Base-by-base conservation (phyloP, 495 filamentous ascomycete genomes). In the Penicillium coprophilum region DNA sequence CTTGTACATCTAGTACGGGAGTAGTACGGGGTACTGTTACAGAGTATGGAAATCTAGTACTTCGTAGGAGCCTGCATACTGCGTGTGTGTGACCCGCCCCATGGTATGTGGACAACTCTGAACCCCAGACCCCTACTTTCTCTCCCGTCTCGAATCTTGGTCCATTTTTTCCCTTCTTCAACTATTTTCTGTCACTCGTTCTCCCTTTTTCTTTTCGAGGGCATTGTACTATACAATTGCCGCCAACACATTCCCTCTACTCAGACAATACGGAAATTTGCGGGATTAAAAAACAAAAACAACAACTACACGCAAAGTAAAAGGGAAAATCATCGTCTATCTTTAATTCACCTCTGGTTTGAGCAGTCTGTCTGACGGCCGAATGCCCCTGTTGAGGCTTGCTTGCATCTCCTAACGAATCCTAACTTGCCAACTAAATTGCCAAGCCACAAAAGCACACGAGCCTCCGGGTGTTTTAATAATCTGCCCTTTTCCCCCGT, bases 371-470 rank as follows among this genome's bases (percentile, higher is more conserved):
- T 13, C 21, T 34, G 40, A 41, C 12, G n/a, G 40, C 46, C 40
- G 39, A 23, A 62, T 59, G 60, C 46, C 32, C 50, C 49, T 53
- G 49, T 28, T 15, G 55, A 36, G 32, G 11, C 21, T 34, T 24
- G 3, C 12, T 34, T 24, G 45, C 34, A 48, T 47, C 46, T 21
- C 46, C 46, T 40, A 52, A 32, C 27, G 34, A 57, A 23, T 57
- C 46, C 32, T 13, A 0, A 21, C 43, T 48, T 21, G 40, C 54
- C 53, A 57, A 52, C 32, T 2, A 58, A 55, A 43, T 38, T 56
- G 55, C 65, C 63, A 66, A 68, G 63, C 60, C 62, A 50, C 46
- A 19, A 17, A 24, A 46, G 28, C 56, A 62, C 61, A 62, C 58
- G 56, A 62, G 56, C 57, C 50, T 62, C 51, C 49, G 21, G 56